phyloP scores from a whole-genome alignment of 495 filamentous ascomycete species.

The Oidiodendron maius region DNA sequence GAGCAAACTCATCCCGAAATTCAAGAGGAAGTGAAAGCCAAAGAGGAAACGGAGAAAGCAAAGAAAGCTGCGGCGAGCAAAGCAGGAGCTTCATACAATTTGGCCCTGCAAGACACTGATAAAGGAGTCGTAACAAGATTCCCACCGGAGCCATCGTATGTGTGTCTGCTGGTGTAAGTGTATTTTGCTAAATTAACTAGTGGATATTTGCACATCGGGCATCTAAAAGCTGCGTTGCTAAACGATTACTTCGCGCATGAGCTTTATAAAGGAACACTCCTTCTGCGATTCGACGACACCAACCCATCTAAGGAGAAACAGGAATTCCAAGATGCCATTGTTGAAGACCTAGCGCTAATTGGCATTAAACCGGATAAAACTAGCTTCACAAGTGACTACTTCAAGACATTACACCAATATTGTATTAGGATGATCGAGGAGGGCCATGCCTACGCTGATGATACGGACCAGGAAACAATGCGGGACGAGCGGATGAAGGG shows the following conservation, averaged over 20 bases:
- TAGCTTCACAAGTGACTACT: slow-evolving; percentile 71
- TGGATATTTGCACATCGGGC: slow-evolving; percentile 78
- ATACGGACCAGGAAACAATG: slow-evolving; percentile 68
- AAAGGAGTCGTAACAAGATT: slow-evolving; percentile 93
- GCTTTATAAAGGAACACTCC: slow-evolving; percentile 67
- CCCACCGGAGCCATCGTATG: slow-evolving; percentile 90
- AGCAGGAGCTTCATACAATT: slow-evolving; percentile 84
- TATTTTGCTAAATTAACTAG: slow-evolving; percentile 26
- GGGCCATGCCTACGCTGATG: slow-evolving; percentile 73
- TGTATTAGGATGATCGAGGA: slow-evolving; percentile 66
- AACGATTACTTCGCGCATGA: slow-evolving; percentile 80
- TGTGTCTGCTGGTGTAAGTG: background rate
- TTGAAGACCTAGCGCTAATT: slow-evolving; percentile 68
- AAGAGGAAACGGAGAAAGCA: slow-evolving; percentile 57
- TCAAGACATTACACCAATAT: slow-evolving; percentile 64
- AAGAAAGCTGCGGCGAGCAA: slow-evolving; percentile 72
- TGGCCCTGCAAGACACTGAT: slow-evolving; percentile 79
- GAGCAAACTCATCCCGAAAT: slow-evolving; percentile 72
- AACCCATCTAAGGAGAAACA: slow-evolving; percentile 79
- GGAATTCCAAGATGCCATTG: slow-evolving; percentile 71
- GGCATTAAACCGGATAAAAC: slow-evolving; percentile 69
- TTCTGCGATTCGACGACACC: slow-evolving; percentile 77
- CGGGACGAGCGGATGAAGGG: slow-evolving; percentile 61
- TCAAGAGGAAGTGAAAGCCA: slow-evolving; percentile 46
- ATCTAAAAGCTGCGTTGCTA: slow-evolving; percentile 73